Evolutionary conservation across 345 rosid genomes (phyloP), one percentile per base, ranked within the genome.

Genomic region (Moricandia moricandioides): DNA sequence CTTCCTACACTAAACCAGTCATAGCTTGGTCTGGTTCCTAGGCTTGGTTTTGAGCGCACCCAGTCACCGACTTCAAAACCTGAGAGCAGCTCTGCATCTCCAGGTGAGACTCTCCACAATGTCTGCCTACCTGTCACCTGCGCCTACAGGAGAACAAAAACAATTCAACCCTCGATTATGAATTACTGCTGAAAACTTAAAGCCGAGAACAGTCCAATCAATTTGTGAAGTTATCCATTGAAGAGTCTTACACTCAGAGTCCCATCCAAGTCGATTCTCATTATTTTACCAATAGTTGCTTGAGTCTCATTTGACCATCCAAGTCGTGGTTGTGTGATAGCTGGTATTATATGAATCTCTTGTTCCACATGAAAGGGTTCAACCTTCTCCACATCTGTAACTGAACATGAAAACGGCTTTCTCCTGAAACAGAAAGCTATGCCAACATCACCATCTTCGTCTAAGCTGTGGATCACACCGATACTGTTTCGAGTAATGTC

Each of bases 1-100:
- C 88, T 95, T 67, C 96, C 97, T 49, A 90, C 83, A 59, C 78
- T 86, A 78, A 82, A 88, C 99, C 97, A 92, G 73, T 95, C 97
- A 82, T 90, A 95, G 78, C 97, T 92, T 51, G 96, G 97, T 80
- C 97, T 89, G 62, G 73, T 82, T 70, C 99, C 99, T 59, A 92
- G 82, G 76, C 92, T 85, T 14, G 96, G 97, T 76, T 88, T 92
- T 61, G 96, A 91, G 61, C 88, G 96, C 45, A 95, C 97, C 99
- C 97, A 95, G 65, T 95, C 97, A 85, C 99, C 96, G 61, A 90
- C 97, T 83, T 92, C 93, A 79, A 92, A 92, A 77, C 99, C 99
- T 29, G 97, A 84, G 81, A 95, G 97, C 40, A 86, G 87, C 83
- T 95, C 97, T 29, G 91, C 96, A 89, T 90, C 99, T 75, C 97